Conservation (phyloP, 768 basidiomycete genomes). For the Trametes coccinea region DNA sequence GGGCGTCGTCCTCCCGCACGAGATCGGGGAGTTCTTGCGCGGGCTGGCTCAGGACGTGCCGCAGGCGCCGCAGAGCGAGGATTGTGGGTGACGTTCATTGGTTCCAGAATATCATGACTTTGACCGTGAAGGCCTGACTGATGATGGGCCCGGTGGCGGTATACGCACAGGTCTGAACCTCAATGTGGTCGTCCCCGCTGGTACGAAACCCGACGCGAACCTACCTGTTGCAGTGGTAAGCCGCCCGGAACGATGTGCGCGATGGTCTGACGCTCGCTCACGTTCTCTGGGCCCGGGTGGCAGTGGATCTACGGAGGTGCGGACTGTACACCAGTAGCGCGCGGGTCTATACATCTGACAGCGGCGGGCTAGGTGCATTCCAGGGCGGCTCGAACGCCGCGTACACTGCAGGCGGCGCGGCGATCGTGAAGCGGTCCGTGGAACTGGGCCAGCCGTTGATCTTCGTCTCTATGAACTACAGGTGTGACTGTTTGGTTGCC, state of each 20-base stretch:
- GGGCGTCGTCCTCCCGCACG: background rate
- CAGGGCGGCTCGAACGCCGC: slow-evolving; percentile 11
- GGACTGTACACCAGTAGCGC: too few species aligned
- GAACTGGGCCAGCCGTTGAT: slow-evolving; percentile 47
- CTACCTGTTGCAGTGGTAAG: slow-evolving; percentile 14
- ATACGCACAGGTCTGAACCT: slow-evolving; percentile 46
- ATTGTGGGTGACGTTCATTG: slow-evolving; percentile 7
- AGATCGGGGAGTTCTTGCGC: background rate
- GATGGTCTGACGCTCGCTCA: too few species aligned
- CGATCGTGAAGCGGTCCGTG: slow-evolving; percentile 42
- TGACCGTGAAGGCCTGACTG: too few species aligned
- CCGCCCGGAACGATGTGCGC: background rate
- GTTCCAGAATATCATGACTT: too few species aligned
- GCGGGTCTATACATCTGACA: background rate
- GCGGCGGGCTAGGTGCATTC: background rate
- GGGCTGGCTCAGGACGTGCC: background rate
- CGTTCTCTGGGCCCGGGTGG: background rate
- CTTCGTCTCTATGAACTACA: slow-evolving; percentile 56
- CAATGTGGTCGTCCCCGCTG: slow-evolving; percentile 51
- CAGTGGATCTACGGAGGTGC: slow-evolving; percentile 18
- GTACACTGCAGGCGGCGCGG: background rate
- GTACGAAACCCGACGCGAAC: slow-evolving; percentile 25
- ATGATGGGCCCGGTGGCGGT: too few species aligned
- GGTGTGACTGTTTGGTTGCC: slow-evolving; percentile 13
- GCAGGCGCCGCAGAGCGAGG: slow-evolving; percentile 14